phyloP scores from a whole-genome alignment of 1,139 yeast species.

The Pichia sp. region DNA sequence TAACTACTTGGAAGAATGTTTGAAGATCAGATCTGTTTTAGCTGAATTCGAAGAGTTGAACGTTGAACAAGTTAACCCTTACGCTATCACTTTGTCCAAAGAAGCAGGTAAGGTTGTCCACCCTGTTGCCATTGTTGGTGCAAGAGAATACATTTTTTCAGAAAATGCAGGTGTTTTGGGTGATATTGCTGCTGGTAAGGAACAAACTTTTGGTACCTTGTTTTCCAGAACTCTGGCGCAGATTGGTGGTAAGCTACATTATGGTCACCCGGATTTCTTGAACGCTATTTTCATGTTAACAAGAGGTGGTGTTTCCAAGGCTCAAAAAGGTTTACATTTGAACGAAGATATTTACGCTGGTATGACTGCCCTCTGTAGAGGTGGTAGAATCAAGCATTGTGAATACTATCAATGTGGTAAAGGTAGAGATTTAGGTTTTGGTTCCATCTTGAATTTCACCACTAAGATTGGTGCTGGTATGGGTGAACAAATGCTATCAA shows the following conservation, averaged over 20 bases:
- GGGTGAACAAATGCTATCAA: conserved; percentile 99
- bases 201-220: conserved; percentile 97
- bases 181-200: conserved; percentile 99
- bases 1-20: conserved; percentile 95
- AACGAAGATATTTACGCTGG: conserved; percentile 99
- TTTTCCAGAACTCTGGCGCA: conserved; percentile 97
- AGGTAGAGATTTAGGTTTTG: conserved; percentile 99
- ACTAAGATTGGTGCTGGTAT: conserved; percentile 99
- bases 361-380: conserved; percentile 95
- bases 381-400: conserved; percentile 99
- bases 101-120: conserved; percentile 40
- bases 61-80: conserved; percentile 79
- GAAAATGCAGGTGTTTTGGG: conserved; percentile 98
- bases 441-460: conserved; percentile 96
- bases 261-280: conserved; percentile 99
- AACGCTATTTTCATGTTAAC: conserved; percentile 93
- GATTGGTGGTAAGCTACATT: conserved; percentile 98
- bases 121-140: conserved; percentile 99
- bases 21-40: conserved; percentile 93
- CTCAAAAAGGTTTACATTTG: conserved; percentile 96
- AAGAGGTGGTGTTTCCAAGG: conserved; percentile 99
- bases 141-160: conserved; percentile 98
- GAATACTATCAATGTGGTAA: conserved; percentile 99
- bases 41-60: conserved; percentile 97
- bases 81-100: conserved; percentile 56